Evolutionary conservation across 2,329 filamentous ascomycete species (phyloP), one percentile per base, ranked within the genome.

Genomic region (Camillea tinctor): DNA sequence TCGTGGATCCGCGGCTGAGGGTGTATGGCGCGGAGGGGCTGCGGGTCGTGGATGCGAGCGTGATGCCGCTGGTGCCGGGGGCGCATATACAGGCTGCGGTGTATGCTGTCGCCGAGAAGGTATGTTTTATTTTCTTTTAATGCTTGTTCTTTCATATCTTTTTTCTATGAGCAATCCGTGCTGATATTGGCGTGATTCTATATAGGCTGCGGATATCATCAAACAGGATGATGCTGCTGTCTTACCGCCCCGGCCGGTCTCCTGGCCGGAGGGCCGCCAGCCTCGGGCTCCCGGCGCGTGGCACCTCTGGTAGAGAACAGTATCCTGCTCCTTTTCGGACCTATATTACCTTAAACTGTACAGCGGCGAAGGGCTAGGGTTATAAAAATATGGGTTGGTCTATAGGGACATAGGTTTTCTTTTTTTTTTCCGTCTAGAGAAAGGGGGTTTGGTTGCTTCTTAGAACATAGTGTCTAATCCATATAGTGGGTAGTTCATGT

Each of bases 11-110:
- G 7, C 66, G 73, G 19, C 68, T 81, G 4, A 66, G 70, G 52
- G 79, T 81, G 1, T 79, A 80, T 60, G 79, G 79, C 3, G 77
- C 75, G 22, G 66, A 65, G 44, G 79, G 79, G 56, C 64, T 81
- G 52, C 72, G 79, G 40, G 73, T 81, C 23, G 78, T 80, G 3
- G 79, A 82, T 64, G 76, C 77, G 4, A 75, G 76, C 15, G 70
- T 81, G 26, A 75, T 80, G 23, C 79, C 79, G 7, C 61, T 81
- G 55, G 74, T 81, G 20, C 78, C 78, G 1, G 64, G 77, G 73
- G 70, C 62, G n/a, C 70, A 73, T 60, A 70, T 70, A 23, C 69
- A 72, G 36, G 66, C 70, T 2, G 60, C 62, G 0, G 50, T 71
- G 50, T 72, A 72, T 50, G 69, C 70, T 24, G 52, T 72, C 55